Evolutionary conservation across 106 monocot species (phyloP).

Genomic region (Cymbidium sinense): DNA sequence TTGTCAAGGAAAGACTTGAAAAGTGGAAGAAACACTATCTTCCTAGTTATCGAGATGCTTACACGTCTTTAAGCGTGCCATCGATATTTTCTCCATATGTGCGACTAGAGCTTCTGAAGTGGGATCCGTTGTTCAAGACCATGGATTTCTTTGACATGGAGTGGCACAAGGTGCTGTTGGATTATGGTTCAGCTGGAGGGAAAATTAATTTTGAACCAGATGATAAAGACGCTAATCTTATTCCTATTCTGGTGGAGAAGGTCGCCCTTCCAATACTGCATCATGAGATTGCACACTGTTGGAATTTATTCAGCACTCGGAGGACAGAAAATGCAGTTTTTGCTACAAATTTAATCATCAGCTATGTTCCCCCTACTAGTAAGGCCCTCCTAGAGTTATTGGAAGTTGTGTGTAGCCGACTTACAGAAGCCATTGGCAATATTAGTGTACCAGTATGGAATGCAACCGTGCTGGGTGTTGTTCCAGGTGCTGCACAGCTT

Average conservation of each 20-base stretch:
- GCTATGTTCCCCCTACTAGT: conserved; percentile 63
- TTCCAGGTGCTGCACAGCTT: conserved; percentile 73
- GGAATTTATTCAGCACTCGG: conserved; percentile 78
- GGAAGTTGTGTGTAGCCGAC: conserved; percentile 38
- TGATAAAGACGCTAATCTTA: conserved; percentile 72
- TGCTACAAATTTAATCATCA: conserved; percentile 59
- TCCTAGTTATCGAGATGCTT: conserved; percentile 74
- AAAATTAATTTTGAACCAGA: conserved; percentile 35
- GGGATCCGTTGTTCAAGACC: conserved; percentile 73
- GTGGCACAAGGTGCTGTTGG: conserved; percentile 74
- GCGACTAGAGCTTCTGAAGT: conserved; percentile 86
- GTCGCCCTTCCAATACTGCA: conserved; percentile 86
- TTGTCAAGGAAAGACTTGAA: conserved; percentile 74
- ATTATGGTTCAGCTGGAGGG: conserved; percentile 48
- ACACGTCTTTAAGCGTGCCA: conserved; percentile 61
- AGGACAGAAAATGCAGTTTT: conserved; percentile 72
- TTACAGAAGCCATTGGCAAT: conserved; percentile 42
- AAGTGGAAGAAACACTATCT: conserved; percentile 62
- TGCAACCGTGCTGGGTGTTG: conserved; percentile 38
- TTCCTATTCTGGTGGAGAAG: conserved; percentile 84
- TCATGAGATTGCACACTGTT: conserved; percentile 75
- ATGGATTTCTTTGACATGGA: conserved; percentile 78
- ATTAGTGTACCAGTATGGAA: conserved; percentile 69
- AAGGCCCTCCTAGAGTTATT: conserved; percentile 54
- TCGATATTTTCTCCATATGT: conserved; percentile 83